Conservation (phyloP, 2,329 filamentous ascomycete genomes). For the Sporothrix variecibatus region DNA sequence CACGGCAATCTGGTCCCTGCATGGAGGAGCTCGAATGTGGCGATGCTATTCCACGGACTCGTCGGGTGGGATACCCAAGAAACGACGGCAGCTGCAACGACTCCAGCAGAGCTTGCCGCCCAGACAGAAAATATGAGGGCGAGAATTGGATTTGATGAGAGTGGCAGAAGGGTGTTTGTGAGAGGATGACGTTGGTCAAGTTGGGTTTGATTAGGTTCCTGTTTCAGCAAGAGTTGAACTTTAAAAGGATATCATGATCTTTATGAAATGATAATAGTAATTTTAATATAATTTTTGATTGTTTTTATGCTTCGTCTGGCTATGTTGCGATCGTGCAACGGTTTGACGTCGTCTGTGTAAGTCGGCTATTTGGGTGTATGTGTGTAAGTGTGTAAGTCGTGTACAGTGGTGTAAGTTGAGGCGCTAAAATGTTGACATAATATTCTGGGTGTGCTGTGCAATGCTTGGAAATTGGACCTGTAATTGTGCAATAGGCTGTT, state of each 20-base stretch:
- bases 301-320: not conserved
- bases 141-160: not conserved
- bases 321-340: not conserved
- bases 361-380: too few species aligned
- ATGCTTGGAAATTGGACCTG: not conserved
- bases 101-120: not conserved
- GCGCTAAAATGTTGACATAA: not conserved
- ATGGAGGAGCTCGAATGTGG: not conserved
- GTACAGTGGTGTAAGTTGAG: not conserved
- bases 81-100: not conserved
- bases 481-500: not conserved
- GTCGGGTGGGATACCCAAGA: not conserved
- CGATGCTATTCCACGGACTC: not conserved
- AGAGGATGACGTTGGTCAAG: not conserved
- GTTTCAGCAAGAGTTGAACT: not conserved
- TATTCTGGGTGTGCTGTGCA: not conserved
- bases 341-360: not conserved
- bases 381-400: conserved; percentile 1
- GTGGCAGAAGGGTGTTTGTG: not conserved
- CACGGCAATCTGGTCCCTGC: not conserved
- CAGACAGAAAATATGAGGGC: not conserved
- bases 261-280: not conserved
- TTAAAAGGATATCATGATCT: not conserved
- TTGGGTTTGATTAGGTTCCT: not conserved
- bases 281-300: not conserved